These are phyloP conservation scores for Raffaelea arxii DNA, from an alignment of 2,329 filamentous ascomycete species.

Conservation along the genomic window DNA sequence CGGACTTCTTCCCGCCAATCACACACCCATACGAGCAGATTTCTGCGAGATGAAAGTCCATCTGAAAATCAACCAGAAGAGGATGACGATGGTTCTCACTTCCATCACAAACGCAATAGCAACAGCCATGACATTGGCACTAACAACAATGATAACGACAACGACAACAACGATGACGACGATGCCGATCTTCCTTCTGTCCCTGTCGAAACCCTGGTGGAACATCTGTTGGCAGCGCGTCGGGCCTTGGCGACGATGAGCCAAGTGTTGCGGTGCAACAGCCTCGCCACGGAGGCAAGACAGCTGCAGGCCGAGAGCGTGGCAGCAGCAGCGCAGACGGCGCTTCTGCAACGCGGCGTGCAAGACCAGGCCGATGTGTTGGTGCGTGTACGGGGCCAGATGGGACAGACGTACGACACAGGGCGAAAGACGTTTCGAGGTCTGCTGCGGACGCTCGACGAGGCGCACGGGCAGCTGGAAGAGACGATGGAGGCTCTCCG, in stretches of 20 bases:
- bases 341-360: slow-evolving; percentile 57
- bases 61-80: too few species aligned
- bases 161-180: slow-evolving; percentile 17
- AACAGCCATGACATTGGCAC: too few species aligned
- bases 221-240: slow-evolving; percentile 78
- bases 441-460: slow-evolving; percentile 56
- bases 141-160: too few species aligned
- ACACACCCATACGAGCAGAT: too few species aligned
- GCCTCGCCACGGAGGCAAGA: slow-evolving; percentile 70
- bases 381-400: slow-evolving; percentile 36
- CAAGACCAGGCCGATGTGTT: slow-evolving; percentile 45
- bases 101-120: too few species aligned
- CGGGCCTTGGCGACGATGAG: slow-evolving; percentile 75
- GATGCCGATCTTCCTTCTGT: slow-evolving; percentile 28
- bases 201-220: slow-evolving; percentile 67
- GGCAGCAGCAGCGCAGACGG: slow-evolving; percentile 58
- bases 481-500: slow-evolving; percentile 57
- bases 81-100: too few species aligned
- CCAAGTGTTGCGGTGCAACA: slow-evolving; percentile 76
- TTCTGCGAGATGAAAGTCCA: too few species aligned
- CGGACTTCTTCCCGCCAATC: too few species aligned
- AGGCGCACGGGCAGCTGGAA: slow-evolving; percentile 53
- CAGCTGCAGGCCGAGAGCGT: slow-evolving; percentile 69
- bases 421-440: slow-evolving; percentile 51
- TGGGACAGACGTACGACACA: slow-evolving; percentile 46